Conservation (phyloP, 768 basidiomycete species). For the Pisolithus orientalis region DNA sequence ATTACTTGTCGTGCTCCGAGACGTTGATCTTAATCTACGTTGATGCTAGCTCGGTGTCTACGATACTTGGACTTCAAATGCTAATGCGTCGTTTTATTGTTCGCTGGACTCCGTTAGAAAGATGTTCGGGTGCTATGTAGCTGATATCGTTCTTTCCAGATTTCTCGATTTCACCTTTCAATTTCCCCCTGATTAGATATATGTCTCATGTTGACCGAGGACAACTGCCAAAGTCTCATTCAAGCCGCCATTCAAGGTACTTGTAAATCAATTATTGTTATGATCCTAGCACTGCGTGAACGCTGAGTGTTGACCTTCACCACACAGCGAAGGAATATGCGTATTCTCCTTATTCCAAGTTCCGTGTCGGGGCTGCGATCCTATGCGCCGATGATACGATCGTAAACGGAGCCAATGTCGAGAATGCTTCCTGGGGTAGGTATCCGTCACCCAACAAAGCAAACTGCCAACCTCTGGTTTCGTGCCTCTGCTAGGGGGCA, state of each 20-base stretch:
- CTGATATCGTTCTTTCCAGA: not conserved
- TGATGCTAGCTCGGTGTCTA: too few relatives aligned
- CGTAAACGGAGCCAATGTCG: constrained; percentile 85
- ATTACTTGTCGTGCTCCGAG: too few relatives aligned
- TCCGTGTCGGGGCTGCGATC: constrained; percentile 88
- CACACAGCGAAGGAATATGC: constrained; percentile 60
- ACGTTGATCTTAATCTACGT: too few relatives aligned
- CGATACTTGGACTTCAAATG: too few relatives aligned
- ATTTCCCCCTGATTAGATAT: not conserved
- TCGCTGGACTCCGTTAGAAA: too few relatives aligned
- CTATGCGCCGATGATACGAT: constrained; percentile 63
- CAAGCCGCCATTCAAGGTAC: constrained; percentile 54
- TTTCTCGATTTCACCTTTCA: too few relatives aligned
- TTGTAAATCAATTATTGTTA: not conserved
- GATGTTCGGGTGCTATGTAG: too few relatives aligned
- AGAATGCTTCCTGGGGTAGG: constrained; percentile 56
- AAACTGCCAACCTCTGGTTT: not conserved
- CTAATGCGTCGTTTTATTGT: too few relatives aligned
- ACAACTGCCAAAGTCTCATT: constrained; percentile 46
- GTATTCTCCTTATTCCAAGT: constrained; percentile 85
- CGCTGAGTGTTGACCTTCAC: not conserved
- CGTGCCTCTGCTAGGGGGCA: constrained; percentile 50
- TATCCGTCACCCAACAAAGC: not conserved
- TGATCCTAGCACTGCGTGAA: not conserved
- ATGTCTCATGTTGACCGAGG: constrained; percentile 25